Percentiles rank a stretch among this genome's conserved stretches.
Conservation (phyloP, 768 basidiomycete species). For the Galerina marginata region DNA sequence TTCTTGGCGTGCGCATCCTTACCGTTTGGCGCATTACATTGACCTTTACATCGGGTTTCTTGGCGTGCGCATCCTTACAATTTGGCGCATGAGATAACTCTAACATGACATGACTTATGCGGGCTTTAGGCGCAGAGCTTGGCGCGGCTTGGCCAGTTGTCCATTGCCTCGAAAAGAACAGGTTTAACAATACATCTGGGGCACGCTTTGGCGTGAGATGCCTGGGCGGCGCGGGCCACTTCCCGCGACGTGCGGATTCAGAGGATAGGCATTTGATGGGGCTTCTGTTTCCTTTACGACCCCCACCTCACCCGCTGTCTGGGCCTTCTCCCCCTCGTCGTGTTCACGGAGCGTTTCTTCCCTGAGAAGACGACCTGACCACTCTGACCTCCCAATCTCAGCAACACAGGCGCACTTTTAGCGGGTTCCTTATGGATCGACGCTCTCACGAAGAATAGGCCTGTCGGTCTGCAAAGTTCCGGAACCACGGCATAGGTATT, state of each 20-base stretch:
- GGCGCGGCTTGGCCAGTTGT: too few relatives aligned
- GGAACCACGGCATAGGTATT: neutral
- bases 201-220: conserved; percentile 4
- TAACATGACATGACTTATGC: too few relatives aligned
- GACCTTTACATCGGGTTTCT: too few relatives aligned
- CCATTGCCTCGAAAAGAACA: too few relatives aligned
- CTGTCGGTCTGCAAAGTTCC: neutral
- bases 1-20: too few relatives aligned
- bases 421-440: neutral
- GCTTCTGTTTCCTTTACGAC: conserved; percentile 1
- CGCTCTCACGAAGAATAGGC: conserved; percentile 1
- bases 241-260: conserved; percentile 2
- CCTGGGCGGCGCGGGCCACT: neutral
- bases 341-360: conserved; percentile 2
- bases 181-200: neutral
- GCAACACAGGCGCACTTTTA: neutral
- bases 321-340: neutral
- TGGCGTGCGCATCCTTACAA: too few relatives aligned
- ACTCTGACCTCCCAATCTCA: neutral
- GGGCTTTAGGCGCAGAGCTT: too few relatives aligned
- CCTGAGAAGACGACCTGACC: conserved; percentile 2
- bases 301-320: conserved; percentile 1
- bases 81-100: too few relatives aligned
- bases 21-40: too few relatives aligned
- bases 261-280: too few relatives aligned